phyloP scores from a whole-genome alignment of 768 basidiomycete genomes.

The Leccinum ochraceum region DNA sequence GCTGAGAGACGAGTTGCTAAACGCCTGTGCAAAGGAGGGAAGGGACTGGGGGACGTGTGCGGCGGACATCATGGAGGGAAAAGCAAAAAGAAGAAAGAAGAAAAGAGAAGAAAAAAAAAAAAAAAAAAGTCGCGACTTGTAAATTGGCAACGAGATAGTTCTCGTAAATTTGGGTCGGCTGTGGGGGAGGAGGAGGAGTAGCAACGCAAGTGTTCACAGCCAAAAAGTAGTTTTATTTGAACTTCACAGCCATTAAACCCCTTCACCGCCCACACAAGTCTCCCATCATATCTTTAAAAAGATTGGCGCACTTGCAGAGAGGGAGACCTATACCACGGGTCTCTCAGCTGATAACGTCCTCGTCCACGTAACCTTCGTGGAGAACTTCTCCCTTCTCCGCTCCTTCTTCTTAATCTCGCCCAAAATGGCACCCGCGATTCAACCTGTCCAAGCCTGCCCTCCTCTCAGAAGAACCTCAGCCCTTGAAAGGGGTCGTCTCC shows the following conservation, averaged over 20 bases:
- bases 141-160: not conserved
- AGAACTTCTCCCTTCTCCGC: not conserved
- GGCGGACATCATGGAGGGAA: slow-evolving; percentile 45
- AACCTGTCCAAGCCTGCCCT: not conserved
- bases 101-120: slow-evolving; percentile 11
- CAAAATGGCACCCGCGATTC: not conserved
- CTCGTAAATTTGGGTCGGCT: not conserved
- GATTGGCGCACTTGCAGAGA: not conserved
- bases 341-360: not conserved
- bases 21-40: slow-evolving; percentile 79
- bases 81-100: too few species aligned
- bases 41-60: slow-evolving; percentile 51
- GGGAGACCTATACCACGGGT: too few species aligned
- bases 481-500: not conserved
- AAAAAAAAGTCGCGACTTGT: slow-evolving; percentile 9
- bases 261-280: not conserved
- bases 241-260: not conserved
- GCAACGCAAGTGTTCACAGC: not conserved
- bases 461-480: slow-evolving; percentile 2
- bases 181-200: not conserved
- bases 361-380: not conserved
- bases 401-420: not conserved
- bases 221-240: not conserved
- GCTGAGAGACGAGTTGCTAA: slow-evolving; percentile 57
- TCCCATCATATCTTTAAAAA: not conserved